Base-by-base conservation (phyloP, 371 early-diverging fungal species). In the Mucor plumbeus region DNA sequence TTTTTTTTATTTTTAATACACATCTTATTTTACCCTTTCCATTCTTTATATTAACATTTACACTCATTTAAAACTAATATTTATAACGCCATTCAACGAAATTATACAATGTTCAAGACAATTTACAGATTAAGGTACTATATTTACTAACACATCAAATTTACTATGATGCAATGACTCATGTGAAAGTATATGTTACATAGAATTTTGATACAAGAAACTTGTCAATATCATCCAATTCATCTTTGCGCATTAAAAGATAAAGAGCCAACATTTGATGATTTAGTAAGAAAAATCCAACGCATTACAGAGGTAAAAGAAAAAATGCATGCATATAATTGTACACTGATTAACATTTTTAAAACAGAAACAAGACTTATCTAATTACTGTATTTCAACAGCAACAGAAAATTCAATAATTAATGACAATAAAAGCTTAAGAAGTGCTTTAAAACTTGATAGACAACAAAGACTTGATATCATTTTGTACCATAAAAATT, bases 171-270 rank as follows among this genome's bases (percentile, higher is more conserved):
- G n/a, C 19, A n/a, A 62, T 53, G 4, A 34, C 31, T 14, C 19
- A 17, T 55, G 6, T 48, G 21, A 19, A 55, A 41, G 1, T 7
- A 4, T 15, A 13, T 15, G 7, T 4, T 19, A 8, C 15, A 48
- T 48, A 81, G 81, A 65, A 61, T 81, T 17, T 68, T 70, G 10
- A 72, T 76, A 38, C 71, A 78, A 44, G 77, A 75, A 48, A 73
- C 66, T 50, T 60, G 73, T 10, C 62, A 67, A 17, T 56, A 61
- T 56, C 72, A 74, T 56, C 77, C 78, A n/a, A 55, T 78, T 17
- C 79, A 73, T 61, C 59, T 81, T 33, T 76, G 68, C 59, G 64
- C 73, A 15, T 55, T 78, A 34, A 77, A 78, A 66, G 71, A 73
- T 41, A 73, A 75, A 63, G 43, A 66, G 40, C 76, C 79, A 21